phyloP scores from a whole-genome alignment of 345 rosid species.

The Rubroshorea leprosula region DNA sequence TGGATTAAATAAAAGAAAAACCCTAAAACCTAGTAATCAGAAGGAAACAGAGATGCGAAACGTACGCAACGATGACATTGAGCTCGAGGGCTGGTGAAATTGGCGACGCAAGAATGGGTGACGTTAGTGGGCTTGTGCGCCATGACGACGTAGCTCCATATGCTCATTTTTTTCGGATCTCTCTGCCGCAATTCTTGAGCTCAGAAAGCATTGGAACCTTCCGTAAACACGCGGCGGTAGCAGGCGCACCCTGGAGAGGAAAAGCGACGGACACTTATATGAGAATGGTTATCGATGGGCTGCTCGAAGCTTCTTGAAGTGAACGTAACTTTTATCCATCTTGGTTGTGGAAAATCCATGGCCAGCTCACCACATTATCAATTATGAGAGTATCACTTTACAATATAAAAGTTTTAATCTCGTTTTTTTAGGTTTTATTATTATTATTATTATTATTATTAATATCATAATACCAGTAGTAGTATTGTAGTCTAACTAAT shows the following conservation, averaged over 20 bases:
- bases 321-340: too few species aligned
- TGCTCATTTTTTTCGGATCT: slow-evolving; percentile 27
- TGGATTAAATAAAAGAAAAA: slow-evolving; percentile 6
- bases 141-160: slow-evolving; percentile 54
- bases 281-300: not conserved
- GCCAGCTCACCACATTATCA: too few species aligned
- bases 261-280: not conserved
- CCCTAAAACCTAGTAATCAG: slow-evolving; percentile 17
- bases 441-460: too few species aligned
- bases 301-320: not conserved
- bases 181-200: not conserved
- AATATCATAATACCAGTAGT: too few species aligned
- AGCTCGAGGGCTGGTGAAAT: slow-evolving; percentile 92
- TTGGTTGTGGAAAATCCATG: too few species aligned
- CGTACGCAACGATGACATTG: slow-evolving; percentile 88
- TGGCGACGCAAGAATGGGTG: slow-evolving; percentile 91
- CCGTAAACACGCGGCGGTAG: not conserved
- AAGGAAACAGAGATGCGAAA: not conserved
- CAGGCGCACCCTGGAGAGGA: not conserved
- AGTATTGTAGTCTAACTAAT: too few species aligned
- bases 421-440: too few species aligned
- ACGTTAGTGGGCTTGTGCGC: slow-evolving; percentile 84
- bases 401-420: too few species aligned
- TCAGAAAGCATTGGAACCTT: not conserved
- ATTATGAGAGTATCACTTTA: too few species aligned